phyloP scores from a whole-genome alignment of 371 early-diverging fungal genomes.

The Chytridium lagenaria region DNA sequence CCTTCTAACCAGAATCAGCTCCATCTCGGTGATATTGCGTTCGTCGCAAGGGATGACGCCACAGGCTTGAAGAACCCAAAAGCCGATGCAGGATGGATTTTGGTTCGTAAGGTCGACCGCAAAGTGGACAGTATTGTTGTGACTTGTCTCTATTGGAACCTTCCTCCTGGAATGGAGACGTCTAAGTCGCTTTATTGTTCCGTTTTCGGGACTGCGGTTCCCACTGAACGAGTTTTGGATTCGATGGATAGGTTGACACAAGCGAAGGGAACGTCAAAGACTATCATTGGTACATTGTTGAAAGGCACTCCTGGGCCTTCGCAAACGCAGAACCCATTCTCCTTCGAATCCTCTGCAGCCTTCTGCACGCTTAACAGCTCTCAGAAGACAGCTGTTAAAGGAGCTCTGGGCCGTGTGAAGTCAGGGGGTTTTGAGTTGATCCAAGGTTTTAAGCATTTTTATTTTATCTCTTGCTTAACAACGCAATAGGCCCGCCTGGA shows the following conservation, averaged over 20 bases:
- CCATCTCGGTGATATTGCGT: neutral
- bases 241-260: neutral
- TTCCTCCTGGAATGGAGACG: neutral
- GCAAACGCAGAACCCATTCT: too few species aligned
- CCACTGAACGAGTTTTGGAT: neutral
- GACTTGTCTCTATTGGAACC: neutral
- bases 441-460: slow-evolving; percentile 24
- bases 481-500: slow-evolving; percentile 27
- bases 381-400: slow-evolving; percentile 23
- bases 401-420: slow-evolving; percentile 10
- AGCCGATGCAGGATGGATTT: neutral
- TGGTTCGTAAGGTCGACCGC: neutral
- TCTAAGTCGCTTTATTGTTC: neutral
- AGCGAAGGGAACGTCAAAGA: neutral
- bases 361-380: slow-evolving; percentile 16
- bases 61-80: neutral
- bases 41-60: neutral
- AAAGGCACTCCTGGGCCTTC: too few species aligned
- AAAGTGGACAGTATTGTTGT: neutral
- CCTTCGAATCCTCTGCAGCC: too few species aligned
- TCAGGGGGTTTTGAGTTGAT: slow-evolving; percentile 22
- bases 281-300: neutral
- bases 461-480: slow-evolving; percentile 7
- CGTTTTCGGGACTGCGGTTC: neutral
- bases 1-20: too few species aligned